Conservation (phyloP, 768 basidiomycete species). For the Mycena metata region DNA sequence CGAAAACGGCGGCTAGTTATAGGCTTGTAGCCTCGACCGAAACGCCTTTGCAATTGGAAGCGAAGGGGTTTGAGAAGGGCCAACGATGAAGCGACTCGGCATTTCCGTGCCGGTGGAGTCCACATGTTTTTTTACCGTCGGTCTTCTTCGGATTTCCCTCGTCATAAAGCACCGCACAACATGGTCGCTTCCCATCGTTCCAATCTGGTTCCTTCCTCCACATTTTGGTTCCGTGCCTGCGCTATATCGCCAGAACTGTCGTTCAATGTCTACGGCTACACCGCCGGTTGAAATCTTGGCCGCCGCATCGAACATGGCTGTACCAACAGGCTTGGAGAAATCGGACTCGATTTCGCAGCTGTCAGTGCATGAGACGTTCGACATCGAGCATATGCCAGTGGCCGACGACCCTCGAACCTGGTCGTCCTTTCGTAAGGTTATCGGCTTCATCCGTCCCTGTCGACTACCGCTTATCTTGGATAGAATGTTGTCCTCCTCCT, state of each 20-base stretch:
- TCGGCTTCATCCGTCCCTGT: not conserved
- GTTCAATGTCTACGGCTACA: constrained; percentile 5
- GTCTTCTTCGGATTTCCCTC: constrained; percentile 33
- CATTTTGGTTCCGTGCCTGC: no score
- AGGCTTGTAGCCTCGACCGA: no score
- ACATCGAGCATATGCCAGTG: constrained; percentile 69
- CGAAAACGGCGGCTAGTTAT: no score
- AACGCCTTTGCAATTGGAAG: not conserved
- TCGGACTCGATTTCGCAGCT: not conserved
- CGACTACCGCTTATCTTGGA: not conserved
- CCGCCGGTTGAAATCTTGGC: not conserved
- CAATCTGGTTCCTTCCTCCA: not conserved
- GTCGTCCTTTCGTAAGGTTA: constrained; percentile 69
- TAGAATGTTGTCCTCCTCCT: constrained; percentile 62
- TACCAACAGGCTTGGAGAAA: not conserved
- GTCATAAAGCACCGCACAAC: constrained; percentile 6
- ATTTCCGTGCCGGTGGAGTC: constrained; percentile 18
- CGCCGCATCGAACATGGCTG: not conserved
- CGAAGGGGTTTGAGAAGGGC: not conserved
- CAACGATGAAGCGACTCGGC: constrained; percentile 23
- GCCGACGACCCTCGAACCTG: constrained; percentile 74
- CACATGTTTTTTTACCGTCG: constrained; percentile 24
- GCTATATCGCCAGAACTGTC: not conserved
- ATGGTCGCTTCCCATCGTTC: not conserved
- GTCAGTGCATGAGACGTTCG: constrained; percentile 39